Evolutionary conservation across 352 stramenopile species (phyloP).

Genomic region (Saprolegnia parasitica): DNA sequence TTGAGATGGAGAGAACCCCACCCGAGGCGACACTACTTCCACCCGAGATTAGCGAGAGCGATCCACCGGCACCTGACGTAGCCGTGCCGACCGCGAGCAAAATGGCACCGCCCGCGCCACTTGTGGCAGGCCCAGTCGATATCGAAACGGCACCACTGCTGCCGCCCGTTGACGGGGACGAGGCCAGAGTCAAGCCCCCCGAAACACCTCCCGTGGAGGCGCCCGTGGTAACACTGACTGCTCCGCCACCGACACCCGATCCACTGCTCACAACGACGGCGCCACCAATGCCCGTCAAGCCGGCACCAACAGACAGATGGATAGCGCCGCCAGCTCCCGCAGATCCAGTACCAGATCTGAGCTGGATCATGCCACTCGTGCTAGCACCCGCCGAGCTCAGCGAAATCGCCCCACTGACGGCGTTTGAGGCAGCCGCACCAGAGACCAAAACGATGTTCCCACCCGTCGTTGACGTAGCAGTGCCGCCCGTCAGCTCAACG

Average conservation of each 20-base stretch:
- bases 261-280: no score
- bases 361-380: no score
- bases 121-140: slow-evolving; percentile 18
- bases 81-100: slow-evolving; percentile 18
- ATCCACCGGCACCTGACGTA: slow-evolving; percentile 21
- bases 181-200: no score
- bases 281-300: no score
- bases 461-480: slow-evolving; percentile 14
- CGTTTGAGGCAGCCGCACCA: slow-evolving; percentile 9
- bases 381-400: no score
- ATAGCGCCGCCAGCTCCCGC: no score
- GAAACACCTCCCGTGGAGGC: no score
- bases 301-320: no score
- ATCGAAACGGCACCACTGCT: slow-evolving; percentile 11
- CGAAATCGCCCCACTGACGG: slow-evolving; percentile 24
- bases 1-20: slow-evolving; percentile 37
- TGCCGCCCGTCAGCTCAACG: slow-evolving; percentile 39
- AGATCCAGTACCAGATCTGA: no score
- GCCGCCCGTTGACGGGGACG: no score
- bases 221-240: no score
- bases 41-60: neutral
- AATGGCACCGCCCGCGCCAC: slow-evolving; percentile 14
- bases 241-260: no score
- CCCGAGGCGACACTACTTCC: neutral
- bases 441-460: slow-evolving; percentile 10